A percentile compares a stretch with the other conserved stretches of the same genome.
phyloP scores from a whole-genome alignment of 2,329 filamentous ascomycete genomes.

The Akanthomyces muscarius region DNA sequence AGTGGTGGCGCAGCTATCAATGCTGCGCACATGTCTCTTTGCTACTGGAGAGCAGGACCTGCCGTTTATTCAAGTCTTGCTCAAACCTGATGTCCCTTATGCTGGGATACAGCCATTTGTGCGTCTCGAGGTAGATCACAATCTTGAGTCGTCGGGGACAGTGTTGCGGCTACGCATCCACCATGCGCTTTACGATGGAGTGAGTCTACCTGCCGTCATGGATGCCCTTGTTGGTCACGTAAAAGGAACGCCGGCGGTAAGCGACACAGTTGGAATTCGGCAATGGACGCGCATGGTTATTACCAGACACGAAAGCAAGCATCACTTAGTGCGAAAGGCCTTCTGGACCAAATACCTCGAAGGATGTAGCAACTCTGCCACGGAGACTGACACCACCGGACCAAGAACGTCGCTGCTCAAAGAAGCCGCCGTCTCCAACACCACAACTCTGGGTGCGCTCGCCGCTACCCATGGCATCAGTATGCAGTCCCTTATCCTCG shows the following conservation, averaged over 20 bases:
- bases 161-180: constrained; percentile 61
- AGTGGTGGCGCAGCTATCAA: constrained; percentile 52
- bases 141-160: constrained; percentile 20
- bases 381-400: constrained; percentile 24
- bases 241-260: not conserved
- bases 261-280: not conserved
- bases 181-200: constrained; percentile 83
- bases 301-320: constrained; percentile 20
- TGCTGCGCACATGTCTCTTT: constrained; percentile 67
- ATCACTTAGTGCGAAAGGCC: constrained; percentile 18
- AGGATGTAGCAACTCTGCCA: constrained; percentile 3
- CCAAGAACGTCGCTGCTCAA: constrained; percentile 28
- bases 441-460: constrained; percentile 10
- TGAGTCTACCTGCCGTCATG: constrained; percentile 67
- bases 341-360: constrained; percentile 44
- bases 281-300: constrained; percentile 38
- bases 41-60: constrained; percentile 41
- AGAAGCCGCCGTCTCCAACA: not conserved
- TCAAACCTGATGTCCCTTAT: constrained; percentile 27
- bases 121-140: constrained; percentile 18
- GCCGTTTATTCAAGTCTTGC: constrained; percentile 62
- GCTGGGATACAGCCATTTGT: constrained; percentile 23
- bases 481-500: constrained; percentile 47
- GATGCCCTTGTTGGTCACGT: constrained; percentile 32
- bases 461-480: constrained; percentile 55